Percentiles rank a stretch among this genome's conserved stretches.
phyloP scores from a whole-genome alignment of 495 filamentous ascomycete genomes.

The Aspergillus olivimuriae region DNA sequence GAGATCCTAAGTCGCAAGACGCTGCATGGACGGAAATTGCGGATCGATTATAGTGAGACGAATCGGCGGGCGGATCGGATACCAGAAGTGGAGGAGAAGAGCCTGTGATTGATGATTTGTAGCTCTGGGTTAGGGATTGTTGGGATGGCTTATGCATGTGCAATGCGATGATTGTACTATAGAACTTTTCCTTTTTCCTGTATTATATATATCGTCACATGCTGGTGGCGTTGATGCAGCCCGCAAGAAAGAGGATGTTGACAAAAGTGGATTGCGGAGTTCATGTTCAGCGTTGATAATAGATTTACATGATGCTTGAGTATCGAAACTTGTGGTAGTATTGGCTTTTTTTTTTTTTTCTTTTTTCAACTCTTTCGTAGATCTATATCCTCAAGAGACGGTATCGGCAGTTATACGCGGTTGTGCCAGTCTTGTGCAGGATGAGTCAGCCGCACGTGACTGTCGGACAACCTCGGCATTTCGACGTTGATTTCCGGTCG shows the following conservation, averaged over 20 bases:
- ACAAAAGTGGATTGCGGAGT: no score
- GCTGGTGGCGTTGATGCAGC: not conserved
- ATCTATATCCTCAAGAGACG: no score
- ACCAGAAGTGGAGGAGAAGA: no score
- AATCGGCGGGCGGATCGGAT: not conserved
- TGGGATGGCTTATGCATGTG: not conserved
- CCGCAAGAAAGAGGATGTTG: no score
- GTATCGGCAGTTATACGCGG: no score
- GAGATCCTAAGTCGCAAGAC: constrained; percentile 49
- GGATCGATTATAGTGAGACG: constrained; percentile 52
- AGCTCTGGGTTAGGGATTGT: not conserved
- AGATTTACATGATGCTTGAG: no score
- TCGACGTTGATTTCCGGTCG: constrained; percentile 13
- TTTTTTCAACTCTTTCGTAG: no score
- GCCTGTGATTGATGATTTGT: not conserved
- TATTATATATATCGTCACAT: not conserved
- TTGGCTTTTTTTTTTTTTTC: no score
- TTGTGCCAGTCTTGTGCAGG: no score
- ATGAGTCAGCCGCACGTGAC: no score
- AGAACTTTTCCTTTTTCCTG: not conserved
- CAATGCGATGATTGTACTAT: not conserved
- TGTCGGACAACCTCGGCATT: constrained; percentile 29
- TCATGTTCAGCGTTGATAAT: no score
- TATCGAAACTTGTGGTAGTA: no score
- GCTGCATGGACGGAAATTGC: constrained; percentile 60